These are phyloP conservation scores for Candida nitratophila DNA, from an alignment of 805 yeast species.

Conservation along the genomic window DNA sequence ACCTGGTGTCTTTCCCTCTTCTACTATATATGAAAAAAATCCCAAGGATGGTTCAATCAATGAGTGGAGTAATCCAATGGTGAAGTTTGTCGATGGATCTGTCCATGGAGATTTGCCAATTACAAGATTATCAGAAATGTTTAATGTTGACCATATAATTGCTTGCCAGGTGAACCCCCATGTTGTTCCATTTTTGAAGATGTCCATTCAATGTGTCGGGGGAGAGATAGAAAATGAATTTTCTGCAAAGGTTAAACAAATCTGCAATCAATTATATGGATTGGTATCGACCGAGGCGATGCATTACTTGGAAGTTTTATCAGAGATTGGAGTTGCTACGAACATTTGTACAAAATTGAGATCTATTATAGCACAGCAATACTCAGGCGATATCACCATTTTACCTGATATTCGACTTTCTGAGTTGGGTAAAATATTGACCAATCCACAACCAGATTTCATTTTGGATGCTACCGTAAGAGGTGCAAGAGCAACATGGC, in stretches of 20 bases:
- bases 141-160: conserved; percentile 93
- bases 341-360: conserved; percentile 66
- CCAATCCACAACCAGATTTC: conserved; percentile 78
- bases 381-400: conserved; percentile 91
- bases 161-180: conserved; percentile 98
- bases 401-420: conserved; percentile 63
- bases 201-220: conserved; percentile 61
- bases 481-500: conserved; percentile 95
- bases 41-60: conserved; percentile 61
- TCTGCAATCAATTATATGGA: conserved; percentile 47
- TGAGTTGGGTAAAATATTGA: conserved; percentile 57
- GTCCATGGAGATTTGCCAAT: conserved; percentile 93
- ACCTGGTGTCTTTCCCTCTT: conserved; percentile 86
- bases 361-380: conserved; percentile 76
- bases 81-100: conserved; percentile 91
- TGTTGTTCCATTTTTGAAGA: conserved; percentile 77
- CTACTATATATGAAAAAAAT: conserved; percentile 78
- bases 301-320: conserved; percentile 66
- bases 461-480: conserved; percentile 61
- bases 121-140: conserved; percentile 87
- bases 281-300: conserved; percentile 63
- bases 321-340: conserved; percentile 71
- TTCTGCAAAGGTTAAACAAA: conserved; percentile 45
- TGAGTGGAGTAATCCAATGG: conserved; percentile 75
- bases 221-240: conserved; percentile 60